Base-by-base conservation (phyloP, 1,284 basidiomycete species). In the Sporisorium graminicola region DNA sequence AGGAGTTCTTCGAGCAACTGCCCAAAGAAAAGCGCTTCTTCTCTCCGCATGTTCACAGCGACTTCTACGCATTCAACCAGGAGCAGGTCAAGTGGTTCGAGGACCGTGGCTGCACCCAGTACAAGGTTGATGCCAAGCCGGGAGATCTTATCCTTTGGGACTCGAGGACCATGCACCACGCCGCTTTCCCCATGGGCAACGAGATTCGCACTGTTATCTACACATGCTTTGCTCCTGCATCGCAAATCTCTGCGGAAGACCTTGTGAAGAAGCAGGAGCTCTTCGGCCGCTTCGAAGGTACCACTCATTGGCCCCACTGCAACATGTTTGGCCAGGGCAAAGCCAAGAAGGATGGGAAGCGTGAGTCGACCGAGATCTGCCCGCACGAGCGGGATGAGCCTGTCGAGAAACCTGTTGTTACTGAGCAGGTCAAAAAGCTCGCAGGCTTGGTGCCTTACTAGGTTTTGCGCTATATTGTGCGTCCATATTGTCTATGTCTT, bases 1-100 rank as follows among this genome's bases (percentile, higher is more conserved):
- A 81, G 53, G 68, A 87, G 64, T 86, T 84, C 78, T 86, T 87
- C 58, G 81, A 82, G 47, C 75, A 79, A 13, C 80, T 84, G 66
- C 81, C 79, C 13, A 40, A 82, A 29, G 76, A 85, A 18, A 50
- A 57, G 20, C 76, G 73, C 9, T 86, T 79, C 3, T 54, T 46
- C 14, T 50, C 57, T 10, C 57, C 57, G 13, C 57, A 59, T 47
- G 57, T 59, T 5, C 58, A 59, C 49, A 51, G 49, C 37, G 85
- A 87, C 72, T 81, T 76, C 47, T 87, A 84, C 74, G 55, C 56
- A 31, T 86, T 84, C 74, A 76, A 76, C 24, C 33, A 61, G 12
- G 57, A 56, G 12, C 78, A 80, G 20, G 62, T 75, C 60, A 70
- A 74, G 24, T 85, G 84, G 84, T 79, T 83, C 58, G 62, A 60